These are phyloP conservation scores for Helotiales sp. DNA, from an alignment of 2,329 filamentous ascomycete genomes.

Conservation along the genomic window DNA sequence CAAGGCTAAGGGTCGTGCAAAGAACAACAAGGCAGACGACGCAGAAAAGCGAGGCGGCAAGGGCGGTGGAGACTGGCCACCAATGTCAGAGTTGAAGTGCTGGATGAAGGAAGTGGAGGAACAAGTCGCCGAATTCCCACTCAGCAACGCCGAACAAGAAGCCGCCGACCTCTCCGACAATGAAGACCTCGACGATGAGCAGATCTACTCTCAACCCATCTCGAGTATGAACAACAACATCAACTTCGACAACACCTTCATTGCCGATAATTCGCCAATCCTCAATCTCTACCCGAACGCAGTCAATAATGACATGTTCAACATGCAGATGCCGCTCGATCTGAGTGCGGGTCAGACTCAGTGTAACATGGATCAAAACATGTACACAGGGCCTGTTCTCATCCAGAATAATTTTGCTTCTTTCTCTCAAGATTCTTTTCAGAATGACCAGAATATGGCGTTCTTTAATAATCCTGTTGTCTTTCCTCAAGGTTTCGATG, in stretches of 20 bases:
- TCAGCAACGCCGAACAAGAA: constrained; percentile 31
- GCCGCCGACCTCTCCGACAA: constrained; percentile 40
- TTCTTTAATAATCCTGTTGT: constrained; percentile 24
- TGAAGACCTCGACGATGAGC: constrained; percentile 33
- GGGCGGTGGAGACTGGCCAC: constrained; percentile 53
- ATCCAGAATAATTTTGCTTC: constrained; percentile 24
- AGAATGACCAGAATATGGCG: constrained; percentile 22
- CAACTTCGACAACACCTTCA: constrained; percentile 14
- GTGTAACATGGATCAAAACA: constrained; percentile 25
- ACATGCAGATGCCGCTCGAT: constrained; percentile 22
- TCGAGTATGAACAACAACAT: constrained; percentile 26
- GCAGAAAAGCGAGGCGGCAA: constrained; percentile 55
- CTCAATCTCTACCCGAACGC: constrained; percentile 14
- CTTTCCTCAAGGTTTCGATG: constrained; percentile 21
- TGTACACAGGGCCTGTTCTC: constrained; percentile 21
- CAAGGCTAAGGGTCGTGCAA: constrained; percentile 48
- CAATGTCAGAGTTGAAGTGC: constrained; percentile 56
- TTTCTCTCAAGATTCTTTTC: constrained; percentile 19
- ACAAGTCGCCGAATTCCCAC: constrained; percentile 29
- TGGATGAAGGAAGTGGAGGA: constrained; percentile 58
- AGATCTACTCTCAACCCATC: constrained; percentile 11
- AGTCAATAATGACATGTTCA: constrained; percentile 15
- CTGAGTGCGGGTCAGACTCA: constrained; percentile 14
- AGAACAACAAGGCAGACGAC: constrained; percentile 34
- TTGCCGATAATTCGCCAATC: constrained; percentile 7